These are phyloP conservation scores for Pezicula rhizophila DNA, from an alignment of 2,329 filamentous ascomycete genomes.

Conservation along the genomic window DNA sequence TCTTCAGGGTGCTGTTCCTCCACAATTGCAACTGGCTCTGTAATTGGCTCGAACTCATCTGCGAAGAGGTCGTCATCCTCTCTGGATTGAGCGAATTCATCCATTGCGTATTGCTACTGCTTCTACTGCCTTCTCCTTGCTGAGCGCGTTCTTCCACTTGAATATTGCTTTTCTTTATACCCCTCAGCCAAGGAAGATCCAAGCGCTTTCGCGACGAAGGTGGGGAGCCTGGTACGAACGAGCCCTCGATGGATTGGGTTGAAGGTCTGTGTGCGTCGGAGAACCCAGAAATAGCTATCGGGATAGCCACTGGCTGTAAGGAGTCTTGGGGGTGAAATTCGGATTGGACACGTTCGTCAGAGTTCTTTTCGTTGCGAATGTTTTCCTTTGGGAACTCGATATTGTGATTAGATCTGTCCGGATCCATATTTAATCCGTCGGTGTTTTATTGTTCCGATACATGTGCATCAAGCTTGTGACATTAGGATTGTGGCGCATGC, in stretches of 20 bases:
- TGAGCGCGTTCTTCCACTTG: neutral
- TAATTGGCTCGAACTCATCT: slow-evolving; percentile 27
- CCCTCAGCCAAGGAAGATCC: no score
- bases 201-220: no score
- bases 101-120: slow-evolving; percentile 12
- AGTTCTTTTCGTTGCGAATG: no score
- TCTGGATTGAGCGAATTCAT: slow-evolving; percentile 28
- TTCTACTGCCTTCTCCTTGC: neutral
- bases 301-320: no score
- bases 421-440: no score
- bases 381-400: no score
- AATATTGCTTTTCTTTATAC: neutral
- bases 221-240: neutral
- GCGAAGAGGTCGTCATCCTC: slow-evolving; percentile 28
- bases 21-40: slow-evolving; percentile 12
- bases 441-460: no score
- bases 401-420: no score
- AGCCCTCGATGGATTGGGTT: neutral
- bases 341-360: no score
- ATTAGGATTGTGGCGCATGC: no score
- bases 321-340: no score
- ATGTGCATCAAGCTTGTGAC: no score
- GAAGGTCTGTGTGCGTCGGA: neutral
- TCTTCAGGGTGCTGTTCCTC: slow-evolving; percentile 7
- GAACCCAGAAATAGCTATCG: neutral